Base-by-base conservation (phyloP, 108 stramenopile species). In the Epipyxis sp. region DNA sequence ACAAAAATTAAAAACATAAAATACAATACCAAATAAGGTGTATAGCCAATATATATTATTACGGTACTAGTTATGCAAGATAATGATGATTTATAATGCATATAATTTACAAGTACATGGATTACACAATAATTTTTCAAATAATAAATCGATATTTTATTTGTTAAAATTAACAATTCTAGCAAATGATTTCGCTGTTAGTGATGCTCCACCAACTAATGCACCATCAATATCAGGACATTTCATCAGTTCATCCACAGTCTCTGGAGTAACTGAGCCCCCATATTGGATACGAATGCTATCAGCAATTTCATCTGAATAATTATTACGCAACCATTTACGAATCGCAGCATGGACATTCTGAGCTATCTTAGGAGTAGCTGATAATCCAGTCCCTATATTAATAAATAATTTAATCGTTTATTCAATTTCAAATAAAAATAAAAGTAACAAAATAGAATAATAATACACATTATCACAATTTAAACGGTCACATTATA, bases 171-270 rank as follows among this genome's bases (percentile, higher is more conserved):
- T 90, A 80, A 94, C 88, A 79, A 97, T 97, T 54, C 94, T 90
- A 3, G 87, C 91, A 79, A 97, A 97, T 79, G 91, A 91, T 13
- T 88, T 88, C 6, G 84, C 87, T 76, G 88, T 91, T 45, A 97
- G 87, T 0, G 92, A 93, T 0, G 96, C 96, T 50, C 96, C 96
- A 65, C 96, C 96, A 29, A 97, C 96, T n/a, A 97, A 87, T 65
- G 90, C 90, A 54, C 96, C 96, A 84, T 97, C 95, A 86, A 97
- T 95, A 86, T 97, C 94, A 0, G 92, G 91, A 86, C 86, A 79
- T 61, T 85, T 87, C 91, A 95, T 91, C 69, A 97, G 85, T 58
- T 88, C 94, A 77, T 95, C 92, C n/a, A 94, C 92, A 68, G 90
- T 92, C 40, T 93, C 94, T 6, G 93, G 92, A 20, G 88, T 93